Conservation (phyloP, 2,329 filamentous ascomycete species). For the Elsinoe necatrix region DNA sequence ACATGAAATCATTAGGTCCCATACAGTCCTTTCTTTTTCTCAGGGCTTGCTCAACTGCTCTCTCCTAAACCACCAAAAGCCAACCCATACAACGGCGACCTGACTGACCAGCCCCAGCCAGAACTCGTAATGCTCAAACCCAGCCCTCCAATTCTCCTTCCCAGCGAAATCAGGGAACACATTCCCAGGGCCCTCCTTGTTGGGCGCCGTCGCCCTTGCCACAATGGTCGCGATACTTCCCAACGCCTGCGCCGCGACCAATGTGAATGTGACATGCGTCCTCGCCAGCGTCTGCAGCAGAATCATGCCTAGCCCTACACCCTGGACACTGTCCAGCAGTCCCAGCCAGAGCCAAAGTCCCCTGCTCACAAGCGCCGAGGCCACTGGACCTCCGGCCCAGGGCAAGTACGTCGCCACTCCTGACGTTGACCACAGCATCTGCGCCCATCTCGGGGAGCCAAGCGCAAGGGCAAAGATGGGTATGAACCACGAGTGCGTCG, state of each 20-base stretch:
- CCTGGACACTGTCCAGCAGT: conserved; percentile 56
- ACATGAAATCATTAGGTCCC: too few species aligned
- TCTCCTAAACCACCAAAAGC: conserved; percentile 49
- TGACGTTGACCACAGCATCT: conserved; percentile 58
- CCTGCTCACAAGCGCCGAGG: conserved; percentile 49
- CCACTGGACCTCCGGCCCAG: conserved; percentile 49
- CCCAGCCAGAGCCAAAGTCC: conserved; percentile 60
- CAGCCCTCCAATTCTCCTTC: conserved; percentile 36
- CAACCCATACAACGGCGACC: conserved; percentile 47
- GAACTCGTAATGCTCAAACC: conserved; percentile 47
- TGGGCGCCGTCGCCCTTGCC: conserved; percentile 52
- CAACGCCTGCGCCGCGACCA: conserved; percentile 54
- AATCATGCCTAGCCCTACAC: conserved; percentile 60
- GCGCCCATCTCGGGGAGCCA: conserved; percentile 57
- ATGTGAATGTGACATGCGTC: conserved; percentile 55
- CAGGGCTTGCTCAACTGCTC: conserved; percentile 49
- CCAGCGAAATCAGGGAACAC: conserved; percentile 54
- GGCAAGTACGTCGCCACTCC: conserved; percentile 54
- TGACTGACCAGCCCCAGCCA: conserved; percentile 54
- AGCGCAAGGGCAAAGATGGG: conserved; percentile 60
- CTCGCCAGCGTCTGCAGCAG: conserved; percentile 52
- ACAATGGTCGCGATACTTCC: conserved; percentile 55
- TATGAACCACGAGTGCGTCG: conserved; percentile 56
- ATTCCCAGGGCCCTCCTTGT: conserved; percentile 51
- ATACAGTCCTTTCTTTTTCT: background rate